These are phyloP conservation scores for Pseudophaeomoniella oleicola DNA, from an alignment of 2,329 filamentous ascomycete species.

Conservation along the genomic window DNA sequence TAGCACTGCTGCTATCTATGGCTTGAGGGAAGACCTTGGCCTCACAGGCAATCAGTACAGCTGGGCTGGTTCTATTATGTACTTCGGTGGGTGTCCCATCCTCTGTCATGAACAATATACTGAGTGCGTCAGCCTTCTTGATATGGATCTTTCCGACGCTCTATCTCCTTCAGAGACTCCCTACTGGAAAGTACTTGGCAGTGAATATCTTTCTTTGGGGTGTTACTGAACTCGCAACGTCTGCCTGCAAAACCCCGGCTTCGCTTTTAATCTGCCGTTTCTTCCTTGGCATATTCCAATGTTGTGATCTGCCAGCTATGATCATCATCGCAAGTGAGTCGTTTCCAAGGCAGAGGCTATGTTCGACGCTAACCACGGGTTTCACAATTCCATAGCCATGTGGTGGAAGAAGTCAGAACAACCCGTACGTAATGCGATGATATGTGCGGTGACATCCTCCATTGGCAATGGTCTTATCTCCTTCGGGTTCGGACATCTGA, in stretches of 20 bases:
- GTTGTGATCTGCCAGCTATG: constrained; percentile 17
- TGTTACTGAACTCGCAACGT: constrained; percentile 17
- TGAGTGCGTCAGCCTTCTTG: no score
- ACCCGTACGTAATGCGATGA: constrained; percentile 9
- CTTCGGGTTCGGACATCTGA: constrained; percentile 16
- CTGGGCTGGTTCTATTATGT: constrained; percentile 14
- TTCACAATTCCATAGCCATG: constrained; percentile 35
- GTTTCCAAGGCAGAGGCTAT: no score
- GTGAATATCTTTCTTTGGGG: constrained; percentile 20
- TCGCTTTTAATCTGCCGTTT: constrained; percentile 34
- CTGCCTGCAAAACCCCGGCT: constrained; percentile 30
- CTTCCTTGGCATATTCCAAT: constrained; percentile 18
- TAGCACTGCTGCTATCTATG: constrained; percentile 14
- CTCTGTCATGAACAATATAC: no score
- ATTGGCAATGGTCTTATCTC: constrained; percentile 32
- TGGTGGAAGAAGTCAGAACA: constrained; percentile 28
- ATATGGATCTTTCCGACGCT: constrained; percentile 21
- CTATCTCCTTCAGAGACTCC: constrained; percentile 18
- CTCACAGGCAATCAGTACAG: constrained; percentile 12
- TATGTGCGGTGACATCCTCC: no score
- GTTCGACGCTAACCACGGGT: no score
- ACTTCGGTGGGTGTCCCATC: no score
- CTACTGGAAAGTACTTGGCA: constrained; percentile 19
- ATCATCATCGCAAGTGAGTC: no score
- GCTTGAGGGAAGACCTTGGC: constrained; percentile 9